Conservation (phyloP, 257 asterid species). For the Primulina eburnea region DNA sequence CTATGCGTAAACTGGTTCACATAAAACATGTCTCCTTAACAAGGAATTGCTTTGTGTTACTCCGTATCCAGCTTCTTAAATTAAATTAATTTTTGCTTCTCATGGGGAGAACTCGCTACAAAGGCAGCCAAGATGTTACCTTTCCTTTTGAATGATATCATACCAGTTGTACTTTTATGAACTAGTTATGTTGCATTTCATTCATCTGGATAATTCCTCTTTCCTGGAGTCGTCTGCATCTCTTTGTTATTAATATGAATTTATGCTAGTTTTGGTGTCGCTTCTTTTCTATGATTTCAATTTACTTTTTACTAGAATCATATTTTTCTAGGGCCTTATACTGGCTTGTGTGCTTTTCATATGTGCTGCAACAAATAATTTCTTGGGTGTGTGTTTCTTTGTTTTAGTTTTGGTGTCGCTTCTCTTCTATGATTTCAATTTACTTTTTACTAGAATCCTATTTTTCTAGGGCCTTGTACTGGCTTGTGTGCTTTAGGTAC, state of each 20-base stretch:
- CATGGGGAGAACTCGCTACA: neutral
- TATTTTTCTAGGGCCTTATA: neutral
- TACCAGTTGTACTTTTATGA: neutral
- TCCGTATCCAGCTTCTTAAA: slow-evolving; percentile 18
- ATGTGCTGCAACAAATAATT: neutral
- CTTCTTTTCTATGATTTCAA: slow-evolving; percentile 1
- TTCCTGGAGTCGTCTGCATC: neutral
- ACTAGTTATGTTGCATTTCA: neutral
- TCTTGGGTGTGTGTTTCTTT: slow-evolving; percentile 4
- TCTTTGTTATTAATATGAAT: slow-evolving; percentile 8
- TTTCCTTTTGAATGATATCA: no score
- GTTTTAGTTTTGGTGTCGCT: slow-evolving; percentile 15
- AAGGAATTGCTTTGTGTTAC: neutral
- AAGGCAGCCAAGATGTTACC: neutral
- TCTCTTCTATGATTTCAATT: neutral
- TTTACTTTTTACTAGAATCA: neutral
- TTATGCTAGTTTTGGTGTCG: slow-evolving; percentile 8
- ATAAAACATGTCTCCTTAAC: neutral
- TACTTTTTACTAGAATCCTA: neutral
- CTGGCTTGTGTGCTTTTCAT: slow-evolving; percentile 13
- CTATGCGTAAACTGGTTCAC: slow-evolving; percentile 9
- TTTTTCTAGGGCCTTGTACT: neutral
- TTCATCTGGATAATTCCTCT: neutral
- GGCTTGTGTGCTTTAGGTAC: slow-evolving; percentile 9
- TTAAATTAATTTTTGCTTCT: neutral